phyloP scores from a whole-genome alignment of 2,329 filamentous ascomycete species.

The Akanthomyces dipterigenus region DNA sequence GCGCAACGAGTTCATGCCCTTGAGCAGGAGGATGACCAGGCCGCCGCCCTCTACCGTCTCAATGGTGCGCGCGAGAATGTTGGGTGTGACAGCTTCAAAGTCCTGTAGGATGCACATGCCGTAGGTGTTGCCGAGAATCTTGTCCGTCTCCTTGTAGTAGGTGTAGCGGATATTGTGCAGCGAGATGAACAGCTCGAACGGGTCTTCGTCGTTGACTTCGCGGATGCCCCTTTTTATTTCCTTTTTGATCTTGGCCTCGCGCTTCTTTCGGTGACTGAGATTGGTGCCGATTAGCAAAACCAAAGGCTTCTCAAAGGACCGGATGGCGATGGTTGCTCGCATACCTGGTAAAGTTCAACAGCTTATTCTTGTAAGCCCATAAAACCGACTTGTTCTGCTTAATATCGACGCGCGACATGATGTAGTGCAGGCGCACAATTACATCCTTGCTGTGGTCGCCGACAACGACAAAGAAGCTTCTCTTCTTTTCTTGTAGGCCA shows the following conservation, averaged over 20 bases:
- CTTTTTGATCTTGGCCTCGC: slow-evolving; percentile 96
- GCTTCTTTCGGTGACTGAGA: slow-evolving; percentile 87
- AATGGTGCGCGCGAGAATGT: slow-evolving; percentile 86
- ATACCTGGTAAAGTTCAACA: slow-evolving; percentile 80
- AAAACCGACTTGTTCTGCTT: slow-evolving; percentile 88
- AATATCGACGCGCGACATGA: slow-evolving; percentile 82
- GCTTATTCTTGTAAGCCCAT: slow-evolving; percentile 98
- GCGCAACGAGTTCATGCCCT: slow-evolving; percentile 95
- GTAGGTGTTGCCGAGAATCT: slow-evolving; percentile 95
- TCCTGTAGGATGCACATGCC: slow-evolving; percentile 98
- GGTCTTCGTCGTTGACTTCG: slow-evolving; percentile 86
- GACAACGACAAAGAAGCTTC: slow-evolving; percentile 95
- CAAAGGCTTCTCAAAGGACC: neutral
- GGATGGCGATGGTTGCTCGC: slow-evolving; percentile 6
- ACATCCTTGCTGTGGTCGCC: slow-evolving; percentile 93
- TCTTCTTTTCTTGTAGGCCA: slow-evolving; percentile 90
- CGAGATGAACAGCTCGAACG: slow-evolving; percentile 95
- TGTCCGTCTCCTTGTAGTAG: slow-evolving; percentile 99
- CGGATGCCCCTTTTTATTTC: slow-evolving; percentile 93
- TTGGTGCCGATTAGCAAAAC: slow-evolving; percentile 10
- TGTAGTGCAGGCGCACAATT: slow-evolving; percentile 88
- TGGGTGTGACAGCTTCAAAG: slow-evolving; percentile 97
- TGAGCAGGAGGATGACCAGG: slow-evolving; percentile 80
- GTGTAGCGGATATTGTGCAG: slow-evolving; percentile 97
- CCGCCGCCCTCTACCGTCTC: slow-evolving; percentile 98